phyloP scores from a whole-genome alignment of 768 basidiomycete species.

The Naganishia randhawae region DNA sequence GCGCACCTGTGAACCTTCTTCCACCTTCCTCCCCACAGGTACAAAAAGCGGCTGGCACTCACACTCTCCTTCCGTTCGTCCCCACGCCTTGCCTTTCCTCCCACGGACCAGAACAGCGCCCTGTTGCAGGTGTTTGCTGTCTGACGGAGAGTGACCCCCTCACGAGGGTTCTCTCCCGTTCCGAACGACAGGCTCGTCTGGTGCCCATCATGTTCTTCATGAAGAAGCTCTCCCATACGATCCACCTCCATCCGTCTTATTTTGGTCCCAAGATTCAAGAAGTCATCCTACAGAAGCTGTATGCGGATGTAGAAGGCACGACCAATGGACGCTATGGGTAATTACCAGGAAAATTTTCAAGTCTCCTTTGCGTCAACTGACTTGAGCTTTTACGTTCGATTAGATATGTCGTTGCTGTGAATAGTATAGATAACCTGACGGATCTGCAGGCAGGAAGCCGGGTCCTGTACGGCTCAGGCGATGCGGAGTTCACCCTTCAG shows the following conservation, averaged over 20 bases:
- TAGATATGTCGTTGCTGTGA: slow-evolving; percentile 51
- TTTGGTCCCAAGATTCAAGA: slow-evolving; percentile 94
- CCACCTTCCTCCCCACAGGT: neutral
- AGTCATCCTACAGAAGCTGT: slow-evolving; percentile 86
- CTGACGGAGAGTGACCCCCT: slow-evolving; percentile 23
- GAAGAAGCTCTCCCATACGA: slow-evolving; percentile 98
- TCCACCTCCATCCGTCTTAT: slow-evolving; percentile 94
- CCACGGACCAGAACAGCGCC: slow-evolving; percentile 12
- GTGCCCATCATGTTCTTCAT: slow-evolving; percentile 22
- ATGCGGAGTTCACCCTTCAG: slow-evolving; percentile 89
- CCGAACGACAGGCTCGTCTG: neutral
- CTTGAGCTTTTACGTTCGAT: neutral
- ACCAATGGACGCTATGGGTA: slow-evolving; percentile 87
- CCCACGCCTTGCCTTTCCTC: neutral
- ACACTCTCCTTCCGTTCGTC: neutral
- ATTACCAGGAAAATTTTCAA: slow-evolving; percentile 46
- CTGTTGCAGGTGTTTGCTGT: slow-evolving; percentile 1
- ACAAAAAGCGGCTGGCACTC: slow-evolving; percentile 2
- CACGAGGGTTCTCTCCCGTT: slow-evolving; percentile 24
- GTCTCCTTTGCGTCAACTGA: slow-evolving; percentile 72
- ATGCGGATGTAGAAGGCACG: slow-evolving; percentile 94
- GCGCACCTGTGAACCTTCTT: neutral
- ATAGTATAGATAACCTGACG: slow-evolving; percentile 73
- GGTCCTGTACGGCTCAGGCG: slow-evolving; percentile 83
- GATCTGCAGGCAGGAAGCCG: slow-evolving; percentile 61